Evolutionary conservation across 176 grass and related monocot species (phyloP), one percentile per base, ranked within the genome.

Genomic region (Melocanna baccifera): DNA sequence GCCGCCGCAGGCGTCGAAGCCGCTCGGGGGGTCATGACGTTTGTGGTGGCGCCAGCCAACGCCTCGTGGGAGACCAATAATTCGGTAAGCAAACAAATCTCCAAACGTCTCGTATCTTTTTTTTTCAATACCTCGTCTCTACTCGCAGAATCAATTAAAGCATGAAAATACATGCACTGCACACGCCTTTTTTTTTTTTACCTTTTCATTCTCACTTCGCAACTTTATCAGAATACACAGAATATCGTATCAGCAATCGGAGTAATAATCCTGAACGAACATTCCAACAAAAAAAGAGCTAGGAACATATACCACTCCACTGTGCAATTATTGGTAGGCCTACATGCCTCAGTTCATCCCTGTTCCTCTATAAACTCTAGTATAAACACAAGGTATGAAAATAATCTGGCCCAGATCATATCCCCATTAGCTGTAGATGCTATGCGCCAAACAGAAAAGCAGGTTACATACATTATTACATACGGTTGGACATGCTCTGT

Each of bases 31-130:
- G 9, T 91, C 66, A 77, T 87, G 83, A 83, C 67, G 45, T 84
- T 93, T 71, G 77, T 88, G 28, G 71, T 91, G 12, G 82, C 86
- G 15, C 88, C 94, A 0, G 61, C 90, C 52, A 89, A 89, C 64
- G 48, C 84, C 2, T 82, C 89, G 19, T 86, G 75, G 85, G 88
- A 81, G 61, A n/a, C 73, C 61, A 90, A 40, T 46, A 76, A 85
- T 36, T 77, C 89, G 87, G 94, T 97, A 86, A 62, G 80, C 61
- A 62, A 46, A 41, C 14, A 19, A 71, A 46, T 6, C 45, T 26
- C 71, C 13, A 74, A 70, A 78, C 32, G 75, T 42, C 22, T 32
- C 59, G 7, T 30, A 1, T 56, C 19, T 16, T 34, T 86, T 6
- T 25, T 0, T 1, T 41, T 12, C 14, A 51, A 32, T 12, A 20